Base-by-base conservation (phyloP, 495 filamentous ascomycete species). In the Xylaria acuta region DNA sequence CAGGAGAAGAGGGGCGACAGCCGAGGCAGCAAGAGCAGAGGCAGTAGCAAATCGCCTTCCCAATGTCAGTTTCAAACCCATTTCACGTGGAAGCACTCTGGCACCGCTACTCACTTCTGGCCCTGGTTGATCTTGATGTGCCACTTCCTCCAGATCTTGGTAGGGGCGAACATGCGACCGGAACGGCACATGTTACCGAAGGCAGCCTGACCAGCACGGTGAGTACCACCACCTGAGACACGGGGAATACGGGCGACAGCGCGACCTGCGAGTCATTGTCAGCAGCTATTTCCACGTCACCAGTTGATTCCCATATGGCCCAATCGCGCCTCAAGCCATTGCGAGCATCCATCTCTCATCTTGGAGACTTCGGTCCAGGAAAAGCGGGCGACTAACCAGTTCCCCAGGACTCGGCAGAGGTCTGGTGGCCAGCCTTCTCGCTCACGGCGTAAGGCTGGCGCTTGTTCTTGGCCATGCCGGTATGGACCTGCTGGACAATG, bases 171-270 rank as follows among this genome's bases (percentile, higher is more conserved):
- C 97, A 99, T 99, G 86, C 96, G 97, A 86, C 96, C 96, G 80
- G 95, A 97, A 84, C 96, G 94, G 88, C 96, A 99, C 94, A 92
- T 90, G 92, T 99, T 99, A 92, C 96, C 96, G 87, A 99, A 99
- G 76, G 96, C 96, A 86, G 96, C 96, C 88, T 99, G 96, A 87
- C 96, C 96, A 82, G 96, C 96, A 90, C 96, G 96, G 90, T 99
- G 96, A 83, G 96, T 99, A 92, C 96, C 96, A 88, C 96, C 96
- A 89, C 96, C 96, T 80, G 95, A 98, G 85, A 99, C 97, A 97
- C 96, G 96, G 76, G 96, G 96, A 80, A 99, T 99, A 98, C 96
- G 96, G 84, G 96, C 96, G 81, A 99, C 96, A 87, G 96, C 96
- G 85, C 96, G 96, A 87, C 95, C 95, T 98, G 77, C 77, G 69